These are phyloP conservation scores for Trichoderma erinaceum DNA, from an alignment of 495 filamentous ascomycete species.

Conservation along the genomic window DNA sequence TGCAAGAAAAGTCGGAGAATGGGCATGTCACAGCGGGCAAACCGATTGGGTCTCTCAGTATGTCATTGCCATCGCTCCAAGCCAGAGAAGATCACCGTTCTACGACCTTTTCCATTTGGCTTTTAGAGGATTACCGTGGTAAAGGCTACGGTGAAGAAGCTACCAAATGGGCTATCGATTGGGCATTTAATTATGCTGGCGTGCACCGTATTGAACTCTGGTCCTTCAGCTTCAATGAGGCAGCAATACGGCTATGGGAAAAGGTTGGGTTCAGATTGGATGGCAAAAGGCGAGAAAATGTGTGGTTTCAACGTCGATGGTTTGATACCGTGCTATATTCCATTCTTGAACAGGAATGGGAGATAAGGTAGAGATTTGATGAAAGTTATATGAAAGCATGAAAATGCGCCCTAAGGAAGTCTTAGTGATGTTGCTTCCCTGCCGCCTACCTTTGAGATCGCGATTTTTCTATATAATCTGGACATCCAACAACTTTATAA, in stretches of 20 bases:
- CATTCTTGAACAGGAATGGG: conserved; percentile 15
- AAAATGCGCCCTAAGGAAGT: too few relatives aligned
- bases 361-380: not conserved
- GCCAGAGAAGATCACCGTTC: not conserved
- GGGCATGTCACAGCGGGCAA: not conserved
- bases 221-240: not conserved
- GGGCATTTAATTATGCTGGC: conserved; percentile 9
- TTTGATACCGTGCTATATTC: not conserved
- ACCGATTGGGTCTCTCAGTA: not conserved
- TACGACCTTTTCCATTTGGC: not conserved
- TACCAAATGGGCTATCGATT: conserved; percentile 10
- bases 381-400: too few relatives aligned
- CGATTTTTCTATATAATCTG: too few relatives aligned
- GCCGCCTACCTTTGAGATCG: too few relatives aligned
- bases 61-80: not conserved
- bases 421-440: too few relatives aligned
- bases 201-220: conserved; percentile 9
- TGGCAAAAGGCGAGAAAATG: not conserved
- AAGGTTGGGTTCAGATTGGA: conserved; percentile 6
- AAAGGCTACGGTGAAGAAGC: conserved; percentile 13
- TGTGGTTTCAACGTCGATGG: not conserved
- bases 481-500: too few relatives aligned
- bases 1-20: not conserved
- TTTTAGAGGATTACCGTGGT: not conserved
- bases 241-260: not conserved